Evolutionary conservation across 768 basidiomycete species (phyloP), one percentile per base, ranked within the genome.

Genomic region (Mycena rosella): DNA sequence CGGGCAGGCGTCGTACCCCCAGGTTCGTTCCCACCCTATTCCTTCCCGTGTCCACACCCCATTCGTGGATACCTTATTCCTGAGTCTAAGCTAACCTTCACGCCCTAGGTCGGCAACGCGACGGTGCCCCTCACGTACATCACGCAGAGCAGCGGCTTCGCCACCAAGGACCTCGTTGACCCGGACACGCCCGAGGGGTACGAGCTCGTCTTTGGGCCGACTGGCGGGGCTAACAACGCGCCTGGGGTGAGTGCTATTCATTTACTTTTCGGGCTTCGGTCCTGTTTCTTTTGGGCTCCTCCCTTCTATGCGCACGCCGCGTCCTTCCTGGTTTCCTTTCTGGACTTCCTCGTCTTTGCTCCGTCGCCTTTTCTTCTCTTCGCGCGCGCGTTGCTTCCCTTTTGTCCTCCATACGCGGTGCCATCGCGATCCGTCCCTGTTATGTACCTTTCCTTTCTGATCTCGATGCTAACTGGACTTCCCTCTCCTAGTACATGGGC

Each of bases 401-500:
- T 2, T 54, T 42, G 47, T 67, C 7, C 54, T 47, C 11, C 42
- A n/a, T 11, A 67, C 2, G 51, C 65, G 26, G 20, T 9, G 51
- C 51, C 17, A 30, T 30, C 29, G 51, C 30, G 15, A 53, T 34
- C 54, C 67, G 38, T 34, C 65, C 2, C 65, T 36, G 8, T 26
- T 34, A 40, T 18, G 22, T 48, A 20, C 20, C 26, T 27, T 17
- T 34, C 10, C 30, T 34, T 8, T 32, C 13, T 7, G 9, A 9
- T n/a, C 27, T 22, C 15, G 18, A 32, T 29, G 52, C 71, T 76
- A 52, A 77, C 22, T 3, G 18, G 0, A 13, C 15, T 51, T 22
- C 53, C 30, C n/a, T n/a, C n/a, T n/a, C n/a, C n/a, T n/a, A 85
- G 85, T 87, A 86, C 72, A 85, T 85, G 84, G 84, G 84, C 63